These are phyloP conservation scores for Carex scoparia DNA, from an alignment of 176 grass and related monocot species.

Conservation along the genomic window DNA sequence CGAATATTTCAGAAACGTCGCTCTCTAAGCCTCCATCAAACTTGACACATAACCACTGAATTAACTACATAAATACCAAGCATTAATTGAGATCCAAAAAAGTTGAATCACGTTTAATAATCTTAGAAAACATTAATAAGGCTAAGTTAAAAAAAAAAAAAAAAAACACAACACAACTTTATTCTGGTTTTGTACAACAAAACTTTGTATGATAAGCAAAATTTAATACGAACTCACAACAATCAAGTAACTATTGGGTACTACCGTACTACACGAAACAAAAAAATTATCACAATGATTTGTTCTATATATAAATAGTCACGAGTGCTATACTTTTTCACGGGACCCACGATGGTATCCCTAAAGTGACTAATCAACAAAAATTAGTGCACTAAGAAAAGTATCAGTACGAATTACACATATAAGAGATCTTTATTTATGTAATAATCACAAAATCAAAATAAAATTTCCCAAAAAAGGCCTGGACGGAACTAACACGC, in stretches of 20 bases:
- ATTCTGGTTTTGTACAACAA: neutral
- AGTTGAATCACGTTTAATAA: neutral
- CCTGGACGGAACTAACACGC: constrained; percentile 10
- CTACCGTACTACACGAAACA: no score
- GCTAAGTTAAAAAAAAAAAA: neutral
- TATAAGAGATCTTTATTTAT: constrained; percentile 8
- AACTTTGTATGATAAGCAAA: no score
- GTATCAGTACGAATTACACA: neutral
- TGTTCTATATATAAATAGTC: neutral
- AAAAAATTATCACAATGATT: neutral
- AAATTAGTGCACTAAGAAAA: constrained; percentile 11
- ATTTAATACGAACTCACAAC: neutral
- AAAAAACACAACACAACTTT: no score
- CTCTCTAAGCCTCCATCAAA: neutral
- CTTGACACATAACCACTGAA: neutral
- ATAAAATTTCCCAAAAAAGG: neutral
- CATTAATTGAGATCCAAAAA: neutral
- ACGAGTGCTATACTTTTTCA: constrained; percentile 5
- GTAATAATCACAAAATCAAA: neutral
- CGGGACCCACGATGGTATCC: neutral
- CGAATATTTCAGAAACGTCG: neutral
- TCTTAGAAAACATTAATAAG: neutral
- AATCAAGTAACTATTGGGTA: neutral
- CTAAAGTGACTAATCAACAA: constrained; percentile 9
- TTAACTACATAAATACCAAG: neutral